Evolutionary conservation across 768 basidiomycete species (phyloP), one percentile per base, ranked within the genome.

Genomic region (Tulasnella sp.): DNA sequence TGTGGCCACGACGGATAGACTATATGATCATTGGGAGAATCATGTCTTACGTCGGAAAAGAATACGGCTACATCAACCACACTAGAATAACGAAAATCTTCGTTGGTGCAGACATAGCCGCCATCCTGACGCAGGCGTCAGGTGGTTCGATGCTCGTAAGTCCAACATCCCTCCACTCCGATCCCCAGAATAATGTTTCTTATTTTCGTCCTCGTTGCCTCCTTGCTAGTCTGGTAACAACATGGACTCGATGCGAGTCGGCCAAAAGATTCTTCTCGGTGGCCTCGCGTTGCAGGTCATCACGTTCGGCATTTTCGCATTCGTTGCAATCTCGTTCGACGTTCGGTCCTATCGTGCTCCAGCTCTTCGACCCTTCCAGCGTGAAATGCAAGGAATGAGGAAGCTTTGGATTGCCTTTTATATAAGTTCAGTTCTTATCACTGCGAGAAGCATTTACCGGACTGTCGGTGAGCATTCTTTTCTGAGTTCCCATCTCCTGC

Each of bases 1-100:
- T 49, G 45, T 9, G 45, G 22, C 45, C 45, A 15, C 19, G 45
- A 22, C 14, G 3, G 39, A 49, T 22, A 58, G 72, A 68, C 37
- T 78, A 77, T 71, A 78, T 78, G 78, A 73, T 78, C 7, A 69
- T 77, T 14, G 78, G 78, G 5, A 29, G 78, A 19, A 25, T 78
- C 37, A 78, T 78, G 64, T 64, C 77, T 11, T 78, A 69, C 34
- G 71, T 78, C 64, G 78, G 78, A 15, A 49, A 40, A 6, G 72
- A 71, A 11, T 76, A 19, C 39, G 45, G 39, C 4, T 34, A 64
- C 70, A 58, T 78, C 31, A 31, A 42, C 29, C 78, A 78, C 67
- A 34, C 29, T 8, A 52, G 49, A 38, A 77, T 78, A 25, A 78
- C 78, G 37, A 77, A 77, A 36, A 45, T 77, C n/a, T 78, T 78